A percentile compares a stretch with the other conserved stretches of the same genome.
Evolutionary conservation across 768 basidiomycete genomes (phyloP).

Genomic region (Cubamyces sp.): DNA sequence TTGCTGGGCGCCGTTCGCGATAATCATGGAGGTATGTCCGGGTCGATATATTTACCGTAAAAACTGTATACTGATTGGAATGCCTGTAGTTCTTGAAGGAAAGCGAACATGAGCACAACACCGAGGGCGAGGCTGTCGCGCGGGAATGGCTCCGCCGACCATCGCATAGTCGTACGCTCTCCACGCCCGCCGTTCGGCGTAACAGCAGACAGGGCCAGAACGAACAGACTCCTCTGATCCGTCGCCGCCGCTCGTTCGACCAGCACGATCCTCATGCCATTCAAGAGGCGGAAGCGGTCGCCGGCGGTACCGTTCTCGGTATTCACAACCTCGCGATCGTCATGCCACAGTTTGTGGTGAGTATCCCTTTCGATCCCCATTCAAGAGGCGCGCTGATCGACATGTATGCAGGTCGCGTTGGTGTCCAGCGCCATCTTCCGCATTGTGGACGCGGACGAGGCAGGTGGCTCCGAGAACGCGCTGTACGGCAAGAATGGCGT

Average conservation of each 20-base stretch:
- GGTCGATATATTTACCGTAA: too few relatives aligned
- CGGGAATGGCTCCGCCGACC: constrained; percentile 41
- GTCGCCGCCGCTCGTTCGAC: constrained; percentile 60
- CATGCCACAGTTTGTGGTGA: constrained; percentile 89
- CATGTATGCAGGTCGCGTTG: constrained; percentile 67
- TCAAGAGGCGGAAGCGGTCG: constrained; percentile 51
- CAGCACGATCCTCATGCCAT: constrained; percentile 46
- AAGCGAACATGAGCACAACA: constrained; percentile 27
- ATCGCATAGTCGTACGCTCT: constrained; percentile 57
- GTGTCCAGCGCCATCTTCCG: constrained; percentile 89
- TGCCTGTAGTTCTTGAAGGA: constrained; percentile 35
- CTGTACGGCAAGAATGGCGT: constrained; percentile 89
- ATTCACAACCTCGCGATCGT: constrained; percentile 97
- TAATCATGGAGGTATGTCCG: constrained; percentile 94
- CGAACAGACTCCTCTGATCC: constrained; percentile 57
- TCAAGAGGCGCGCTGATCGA: constrained; percentile 15
- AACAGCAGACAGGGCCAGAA: constrained; percentile 10
- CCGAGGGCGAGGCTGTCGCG: constrained; percentile 24
- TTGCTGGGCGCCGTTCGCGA: constrained; percentile 97
- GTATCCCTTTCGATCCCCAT: constrained; percentile 35
- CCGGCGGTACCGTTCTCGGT: constrained; percentile 90
- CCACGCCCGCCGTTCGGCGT: constrained; percentile 46
- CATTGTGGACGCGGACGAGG: constrained; percentile 65
- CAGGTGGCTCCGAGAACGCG: constrained; percentile 50
- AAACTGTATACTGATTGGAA: neutral